Conservation (phyloP, 1,139 yeast genomes). For the Magnusiomyces suaveolens region DNA sequence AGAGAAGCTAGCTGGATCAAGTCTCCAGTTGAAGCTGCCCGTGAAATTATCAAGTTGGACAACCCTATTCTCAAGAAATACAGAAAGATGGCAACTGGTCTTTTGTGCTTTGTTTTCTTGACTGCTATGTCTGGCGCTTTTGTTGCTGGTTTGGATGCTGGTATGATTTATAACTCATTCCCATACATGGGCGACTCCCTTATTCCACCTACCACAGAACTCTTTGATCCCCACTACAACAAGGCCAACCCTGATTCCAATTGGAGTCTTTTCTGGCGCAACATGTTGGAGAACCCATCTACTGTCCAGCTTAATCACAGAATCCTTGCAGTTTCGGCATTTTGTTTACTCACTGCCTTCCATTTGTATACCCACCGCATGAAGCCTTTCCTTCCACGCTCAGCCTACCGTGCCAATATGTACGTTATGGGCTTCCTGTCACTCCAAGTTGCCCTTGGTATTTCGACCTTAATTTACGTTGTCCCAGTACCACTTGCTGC, state of each 20-base stretch:
- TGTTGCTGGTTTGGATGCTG: slow-evolving; percentile 98
- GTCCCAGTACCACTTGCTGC: slow-evolving; percentile 94
- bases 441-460: slow-evolving; percentile 78
- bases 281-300: slow-evolving; percentile 87
- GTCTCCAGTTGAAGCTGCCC: slow-evolving; percentile 46
- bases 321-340: slow-evolving; percentile 72
- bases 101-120: slow-evolving; percentile 61
- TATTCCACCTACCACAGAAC: slow-evolving; percentile 61
- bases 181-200: slow-evolving; percentile 85
- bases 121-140: slow-evolving; percentile 97
- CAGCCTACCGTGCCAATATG: slow-evolving; percentile 48
- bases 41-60: slow-evolving; percentile 43
- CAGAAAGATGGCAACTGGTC: slow-evolving; percentile 44
- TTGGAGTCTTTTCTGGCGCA: slow-evolving; percentile 80
- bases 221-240: slow-evolving; percentile 62
- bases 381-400: slow-evolving; percentile 48
- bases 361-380: slow-evolving; percentile 50
- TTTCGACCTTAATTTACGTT: slow-evolving; percentile 69
- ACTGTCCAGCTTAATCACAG: slow-evolving; percentile 93
- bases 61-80: slow-evolving; percentile 51
- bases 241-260: slow-evolving; percentile 29
- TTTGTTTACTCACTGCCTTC: slow-evolving; percentile 55
- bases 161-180: slow-evolving; percentile 88
- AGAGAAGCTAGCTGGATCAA: slow-evolving; percentile 64
- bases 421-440: slow-evolving; percentile 72